These are phyloP conservation scores for Canavalia ensiformis DNA, from an alignment of 306 rosid genomes.

Conservation along the genomic window DNA sequence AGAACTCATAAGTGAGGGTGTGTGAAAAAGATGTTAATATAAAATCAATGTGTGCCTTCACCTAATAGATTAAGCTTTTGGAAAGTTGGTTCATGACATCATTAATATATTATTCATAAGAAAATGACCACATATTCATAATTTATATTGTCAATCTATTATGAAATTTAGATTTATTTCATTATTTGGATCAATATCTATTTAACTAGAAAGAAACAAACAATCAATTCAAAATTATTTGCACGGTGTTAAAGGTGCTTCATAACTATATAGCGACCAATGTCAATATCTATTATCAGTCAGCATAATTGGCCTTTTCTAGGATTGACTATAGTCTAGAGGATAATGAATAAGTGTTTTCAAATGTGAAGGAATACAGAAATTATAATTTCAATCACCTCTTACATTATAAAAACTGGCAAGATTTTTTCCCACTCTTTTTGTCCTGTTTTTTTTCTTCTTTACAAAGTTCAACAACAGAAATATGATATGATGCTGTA, in stretches of 20 bases:
- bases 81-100: too few relatives aligned
- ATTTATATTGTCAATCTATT: constrained; percentile 6
- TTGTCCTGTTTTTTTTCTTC: neutral
- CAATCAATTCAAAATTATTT: neutral
- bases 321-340: neutral
- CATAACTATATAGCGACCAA: neutral
- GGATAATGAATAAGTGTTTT: constrained; percentile 12
- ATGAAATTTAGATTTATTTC: neutral
- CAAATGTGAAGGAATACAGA: constrained; percentile 10
- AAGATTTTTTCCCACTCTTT: neutral
- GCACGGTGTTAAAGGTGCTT: neutral
- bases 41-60: neutral
- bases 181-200: neutral
- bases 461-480: constrained; percentile 12
- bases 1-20: neutral
- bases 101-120: neutral
- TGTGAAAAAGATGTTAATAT: neutral
- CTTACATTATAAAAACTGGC: neutral
- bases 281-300: neutral
- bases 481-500: constrained; percentile 17
- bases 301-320: neutral
- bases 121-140: neutral
- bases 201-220: neutral
- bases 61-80: neutral
- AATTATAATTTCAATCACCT: neutral